Percentiles rank a stretch among this genome's conserved stretches.
These are phyloP conservation scores for Xylaria hypoxylon DNA, from an alignment of 2,329 filamentous ascomycete genomes.

Conservation along the genomic window DNA sequence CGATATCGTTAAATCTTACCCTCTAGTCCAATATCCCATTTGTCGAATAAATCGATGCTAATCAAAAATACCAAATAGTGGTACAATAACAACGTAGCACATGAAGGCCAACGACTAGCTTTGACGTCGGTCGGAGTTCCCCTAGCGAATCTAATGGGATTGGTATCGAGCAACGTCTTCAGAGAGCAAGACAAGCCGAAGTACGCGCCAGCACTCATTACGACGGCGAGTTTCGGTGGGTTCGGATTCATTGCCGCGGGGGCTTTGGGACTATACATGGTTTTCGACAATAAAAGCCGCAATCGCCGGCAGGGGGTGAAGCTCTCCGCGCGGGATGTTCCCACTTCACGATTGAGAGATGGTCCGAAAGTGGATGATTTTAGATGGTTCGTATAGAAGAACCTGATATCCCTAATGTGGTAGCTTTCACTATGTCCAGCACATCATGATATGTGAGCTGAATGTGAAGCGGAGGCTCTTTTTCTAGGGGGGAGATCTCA, in stretches of 20 bases:
- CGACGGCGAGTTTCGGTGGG: slow-evolving; percentile 73
- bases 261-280: slow-evolving; percentile 72
- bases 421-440: neutral
- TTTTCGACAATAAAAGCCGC: slow-evolving; percentile 71
- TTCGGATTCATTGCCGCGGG: slow-evolving; percentile 66
- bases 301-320: slow-evolving; percentile 67
- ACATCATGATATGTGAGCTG: neutral
- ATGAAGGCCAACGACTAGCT: slow-evolving; percentile 77
- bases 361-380: slow-evolving; percentile 66
- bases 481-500: neutral
- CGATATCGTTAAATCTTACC: too few relatives aligned
- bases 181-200: slow-evolving; percentile 71
- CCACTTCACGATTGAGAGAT: slow-evolving; percentile 66
- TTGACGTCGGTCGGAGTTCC: slow-evolving; percentile 80
- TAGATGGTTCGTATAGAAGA: slow-evolving; percentile 64
- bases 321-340: slow-evolving; percentile 66
- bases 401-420: neutral
- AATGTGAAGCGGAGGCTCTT: neutral
- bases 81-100: slow-evolving; percentile 87
- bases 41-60: slow-evolving; percentile 50
- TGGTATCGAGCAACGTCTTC: slow-evolving; percentile 77
- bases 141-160: slow-evolving; percentile 80
- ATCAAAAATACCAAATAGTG: slow-evolving; percentile 53
- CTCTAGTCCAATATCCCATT: neutral
- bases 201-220: slow-evolving; percentile 74